Percentiles rank a stretch among this genome's conserved stretches.
phyloP scores from a whole-genome alignment of 2,329 filamentous ascomycete genomes.

The Pseudogymnoascus sp. region DNA sequence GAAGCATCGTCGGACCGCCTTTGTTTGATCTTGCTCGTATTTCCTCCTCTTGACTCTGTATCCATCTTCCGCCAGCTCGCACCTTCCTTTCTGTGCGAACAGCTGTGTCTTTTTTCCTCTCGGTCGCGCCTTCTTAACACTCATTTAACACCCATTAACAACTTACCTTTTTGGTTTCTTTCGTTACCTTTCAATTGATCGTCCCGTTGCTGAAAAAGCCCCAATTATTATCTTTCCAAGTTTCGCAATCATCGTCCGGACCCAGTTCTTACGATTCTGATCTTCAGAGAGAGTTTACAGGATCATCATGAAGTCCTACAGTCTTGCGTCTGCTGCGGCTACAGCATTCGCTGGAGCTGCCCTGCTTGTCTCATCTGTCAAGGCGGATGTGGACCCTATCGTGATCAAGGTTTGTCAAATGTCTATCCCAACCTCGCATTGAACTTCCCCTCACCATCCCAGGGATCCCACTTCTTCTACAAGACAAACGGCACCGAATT shows the following conservation, averaged over 20 bases:
- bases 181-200: not conserved
- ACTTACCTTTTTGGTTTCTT: slow-evolving; percentile 1
- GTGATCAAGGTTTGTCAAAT: slow-evolving; percentile 33
- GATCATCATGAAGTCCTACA: slow-evolving; percentile 45
- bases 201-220: not conserved
- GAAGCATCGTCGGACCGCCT: slow-evolving; percentile 1
- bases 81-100: not conserved
- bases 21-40: slow-evolving; percentile 7
- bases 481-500: slow-evolving; percentile 64
- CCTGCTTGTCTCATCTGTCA: slow-evolving; percentile 40
- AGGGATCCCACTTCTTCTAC: slow-evolving; percentile 30
- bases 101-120: not conserved
- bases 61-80: not conserved
- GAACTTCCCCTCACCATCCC: not conserved
- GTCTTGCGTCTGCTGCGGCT: slow-evolving; percentile 33
- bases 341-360: slow-evolving; percentile 41
- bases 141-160: not conserved
- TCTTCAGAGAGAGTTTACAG: not conserved
- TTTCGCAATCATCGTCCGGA: slow-evolving; percentile 2
- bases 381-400: slow-evolving; percentile 48
- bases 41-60: not conserved
- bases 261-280: slow-evolving; percentile 1
- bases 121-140: slow-evolving; percentile 1
- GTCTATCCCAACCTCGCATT: not conserved
- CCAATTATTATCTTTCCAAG: slow-evolving; percentile 5